Evolutionary conservation across 208 protist species (phyloP).

Genomic region (Trichomonas gallinae): DNA sequence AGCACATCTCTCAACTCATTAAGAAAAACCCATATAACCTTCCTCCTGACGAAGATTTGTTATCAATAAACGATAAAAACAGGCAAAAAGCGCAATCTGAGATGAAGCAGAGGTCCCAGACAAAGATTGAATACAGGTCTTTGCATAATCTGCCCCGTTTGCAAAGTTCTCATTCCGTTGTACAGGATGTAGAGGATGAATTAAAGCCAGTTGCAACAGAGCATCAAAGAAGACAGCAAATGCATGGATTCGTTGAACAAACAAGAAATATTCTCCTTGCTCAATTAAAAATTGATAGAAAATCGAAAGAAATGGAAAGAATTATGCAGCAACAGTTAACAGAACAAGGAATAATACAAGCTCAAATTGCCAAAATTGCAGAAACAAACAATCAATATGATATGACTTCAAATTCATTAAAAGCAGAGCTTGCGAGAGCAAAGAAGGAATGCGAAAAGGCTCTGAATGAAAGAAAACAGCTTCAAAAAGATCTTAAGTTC

Average conservation of each 20-base stretch:
- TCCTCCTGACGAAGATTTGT: background rate
- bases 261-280: background rate
- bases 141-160: background rate
- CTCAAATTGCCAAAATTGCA: background rate
- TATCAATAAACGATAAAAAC: background rate
- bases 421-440: background rate
- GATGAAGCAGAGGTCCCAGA: background rate
- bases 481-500: background rate
- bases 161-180: background rate
- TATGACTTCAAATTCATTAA: background rate
- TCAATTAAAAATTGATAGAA: background rate
- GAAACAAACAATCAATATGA: constrained; percentile 17
- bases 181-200: background rate
- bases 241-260: background rate
- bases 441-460: background rate
- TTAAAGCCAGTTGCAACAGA: background rate
- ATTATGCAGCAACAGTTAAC: background rate
- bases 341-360: background rate
- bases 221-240: background rate
- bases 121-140: background rate
- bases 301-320: background rate
- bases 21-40: background rate
- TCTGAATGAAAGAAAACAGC: background rate
- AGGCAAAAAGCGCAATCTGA: background rate
- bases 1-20: background rate